These are phyloP conservation scores for Tricharina praecox DNA, from an alignment of 495 filamentous ascomycete species.

Conservation along the genomic window DNA sequence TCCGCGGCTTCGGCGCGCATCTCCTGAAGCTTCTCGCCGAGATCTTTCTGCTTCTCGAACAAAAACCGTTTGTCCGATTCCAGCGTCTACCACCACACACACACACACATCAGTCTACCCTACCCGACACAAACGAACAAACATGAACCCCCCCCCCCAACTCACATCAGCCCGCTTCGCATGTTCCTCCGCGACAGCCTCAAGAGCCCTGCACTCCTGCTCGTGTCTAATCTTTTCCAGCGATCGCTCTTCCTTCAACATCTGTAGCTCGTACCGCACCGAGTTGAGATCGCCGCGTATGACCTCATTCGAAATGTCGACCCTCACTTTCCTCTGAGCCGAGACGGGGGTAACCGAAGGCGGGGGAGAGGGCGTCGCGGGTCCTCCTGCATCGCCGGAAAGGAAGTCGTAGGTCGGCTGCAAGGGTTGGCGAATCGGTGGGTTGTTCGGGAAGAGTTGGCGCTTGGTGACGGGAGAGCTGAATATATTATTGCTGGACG, in stretches of 20 bases:
- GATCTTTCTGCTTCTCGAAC: conserved; percentile 49
- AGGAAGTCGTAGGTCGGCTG: background rate
- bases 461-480: background rate
- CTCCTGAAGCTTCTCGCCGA: conserved; percentile 56
- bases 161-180: conserved; percentile 51
- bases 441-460: background rate
- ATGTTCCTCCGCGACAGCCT: conserved; percentile 62
- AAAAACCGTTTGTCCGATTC: conserved; percentile 54
- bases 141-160: too few species aligned
- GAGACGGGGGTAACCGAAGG: background rate
- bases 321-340: background rate
- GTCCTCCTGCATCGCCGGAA: background rate
- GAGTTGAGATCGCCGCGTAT: conserved; percentile 51
- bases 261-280: conserved; percentile 45
- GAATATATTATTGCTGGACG: background rate
- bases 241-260: conserved; percentile 72
- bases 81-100: conserved; percentile 32
- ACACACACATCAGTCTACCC: background rate
- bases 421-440: background rate
- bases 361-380: background rate
- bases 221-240: conserved; percentile 57
- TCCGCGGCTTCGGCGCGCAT: conserved; percentile 35
- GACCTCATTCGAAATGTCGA: conserved; percentile 38
- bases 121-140: too few species aligned
- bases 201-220: conserved; percentile 61